Evolutionary conservation across 805 yeast species (phyloP), one percentile per base, ranked within the genome.

Genomic region (Wickerhamomyces xylosicus): DNA sequence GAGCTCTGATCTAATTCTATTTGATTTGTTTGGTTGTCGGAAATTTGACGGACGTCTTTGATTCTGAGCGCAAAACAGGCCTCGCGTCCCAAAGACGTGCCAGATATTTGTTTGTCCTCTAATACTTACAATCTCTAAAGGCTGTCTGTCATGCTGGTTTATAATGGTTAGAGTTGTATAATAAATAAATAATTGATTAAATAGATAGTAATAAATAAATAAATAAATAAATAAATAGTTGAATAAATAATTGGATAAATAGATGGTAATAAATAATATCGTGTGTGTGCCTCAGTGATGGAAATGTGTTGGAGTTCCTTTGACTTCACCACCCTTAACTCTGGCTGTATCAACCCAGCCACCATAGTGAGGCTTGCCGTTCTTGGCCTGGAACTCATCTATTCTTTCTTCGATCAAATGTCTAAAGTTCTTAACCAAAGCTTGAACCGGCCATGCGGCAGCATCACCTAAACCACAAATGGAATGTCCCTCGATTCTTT

Each of bases 391-490:
- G 67, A 68, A 85, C 53, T 80, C 62, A 46, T 73, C 67, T 55
- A 85, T 79, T 64, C 89, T 76, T 45, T 79, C 85, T 52, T 77
- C 78, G 72, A 85, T 77, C 47, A 77, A 75, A 14, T 95, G 95
- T 59, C 85, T 74, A 73, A 85, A 85, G 47, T 83, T 79, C 61
- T 81, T 79, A 52, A 85, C 82, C 48, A 85, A 72, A 42, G 95
- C 95, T 65, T 85, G 95, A 46, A 85, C 73, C 34, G 95, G 95
- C 95, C 95, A 85, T 22, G 92, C 87, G 42, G 94, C 86, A 27
- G 95, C 95, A 57, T 85, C 95, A 43, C 95, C 95, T 56, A 85
- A 70, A 25, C 94, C 95, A 67, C 95, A 85, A 54, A 85, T 85
- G 38, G 95, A 84, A 64, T 85, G 95, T 37, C 94, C 95, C 64